Evolutionary conservation across 371 early-diverging fungal genomes (phyloP), one percentile per base, ranked within the genome.

Genomic region (Mucor mucedo): DNA sequence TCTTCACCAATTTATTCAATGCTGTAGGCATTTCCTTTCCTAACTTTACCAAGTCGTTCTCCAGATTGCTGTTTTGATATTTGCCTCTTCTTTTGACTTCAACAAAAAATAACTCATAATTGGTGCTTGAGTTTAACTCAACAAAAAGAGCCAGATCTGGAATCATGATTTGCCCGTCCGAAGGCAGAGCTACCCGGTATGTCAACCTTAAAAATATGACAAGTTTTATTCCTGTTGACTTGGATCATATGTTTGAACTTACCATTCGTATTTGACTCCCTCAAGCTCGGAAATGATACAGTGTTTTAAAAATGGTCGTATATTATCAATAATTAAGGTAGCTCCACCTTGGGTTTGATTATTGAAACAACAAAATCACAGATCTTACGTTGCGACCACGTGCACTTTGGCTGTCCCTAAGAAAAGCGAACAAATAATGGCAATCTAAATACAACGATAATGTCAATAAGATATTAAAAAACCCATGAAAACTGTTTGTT

Each of bases 61-160:
- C 66, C 41, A 63, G 32, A 30, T 62, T 28, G 27, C 44, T 32
- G 13, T 70, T 70, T 13, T 41, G 28, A 32, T 55, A 59, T 2
- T 70, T 65, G n/a, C 60, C 70, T 38, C 62, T 54, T 52, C 39
- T 61, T 32, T 70, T 70, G 0, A 65, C 66, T 63, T 70, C 56
- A 11, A 70, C 62, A 56, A 62, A 55, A n/a, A 65, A 55, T 6
- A 69, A 59, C 49, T 65, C 66, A 41, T 55, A 63, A 21, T 62
- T 62, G 28, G 48, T 59, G n/a, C n/a, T 35, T 16, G 70, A 63
- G 33, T 52, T 30, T 2, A 45, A 29, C 32, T 70, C 66, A 42
- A 65, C 21, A 52, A 65, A 65, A 7, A 62, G 50, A 4, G 49
- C 56, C 16, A 65, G 45, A 30, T 70, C 66, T 38, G 66, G 66